These are phyloP conservation scores for Haberlea rhodopensis DNA, from an alignment of 257 asterid genomes.

Conservation along the genomic window DNA sequence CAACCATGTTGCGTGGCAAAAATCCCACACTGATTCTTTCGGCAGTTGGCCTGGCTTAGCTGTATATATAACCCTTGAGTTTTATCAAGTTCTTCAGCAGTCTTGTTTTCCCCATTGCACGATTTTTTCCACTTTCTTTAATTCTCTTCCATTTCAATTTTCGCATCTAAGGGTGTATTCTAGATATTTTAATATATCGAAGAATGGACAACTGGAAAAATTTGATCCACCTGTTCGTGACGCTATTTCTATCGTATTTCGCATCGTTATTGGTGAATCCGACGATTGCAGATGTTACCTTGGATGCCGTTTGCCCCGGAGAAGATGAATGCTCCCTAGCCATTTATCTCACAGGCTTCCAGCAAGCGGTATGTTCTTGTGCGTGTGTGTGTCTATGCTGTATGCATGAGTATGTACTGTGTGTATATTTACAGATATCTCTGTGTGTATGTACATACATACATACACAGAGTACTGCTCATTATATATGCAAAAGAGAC, in stretches of 20 bases:
- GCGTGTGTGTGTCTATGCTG: neutral
- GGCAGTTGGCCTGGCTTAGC: neutral
- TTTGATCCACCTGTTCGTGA: conserved; percentile 46
- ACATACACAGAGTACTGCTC: neutral
- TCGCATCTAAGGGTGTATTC: neutral
- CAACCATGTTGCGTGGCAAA: neutral
- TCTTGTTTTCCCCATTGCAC: neutral
- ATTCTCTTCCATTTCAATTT: neutral
- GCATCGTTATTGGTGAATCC: conserved; percentile 46
- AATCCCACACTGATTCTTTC: conserved; percentile 4
- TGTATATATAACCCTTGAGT: conserved; percentile 23
- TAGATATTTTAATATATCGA: neutral
- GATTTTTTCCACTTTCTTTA: neutral
- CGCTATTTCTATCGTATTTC: conserved; percentile 40
- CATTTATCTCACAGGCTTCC: conserved; percentile 56
- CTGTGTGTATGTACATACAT: neutral
- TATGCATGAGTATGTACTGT: neutral
- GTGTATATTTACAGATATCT: too few species aligned
- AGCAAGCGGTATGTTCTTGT: conserved; percentile 47
- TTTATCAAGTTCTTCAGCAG: neutral
- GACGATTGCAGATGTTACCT: conserved; percentile 48
- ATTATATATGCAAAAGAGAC: neutral
- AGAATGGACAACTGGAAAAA: conserved; percentile 44
- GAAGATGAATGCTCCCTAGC: conserved; percentile 60
- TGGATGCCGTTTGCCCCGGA: conserved; percentile 55